Evolutionary conservation across 345 rosid species (phyloP).

Genomic region (Lepidium aucheri): DNA sequence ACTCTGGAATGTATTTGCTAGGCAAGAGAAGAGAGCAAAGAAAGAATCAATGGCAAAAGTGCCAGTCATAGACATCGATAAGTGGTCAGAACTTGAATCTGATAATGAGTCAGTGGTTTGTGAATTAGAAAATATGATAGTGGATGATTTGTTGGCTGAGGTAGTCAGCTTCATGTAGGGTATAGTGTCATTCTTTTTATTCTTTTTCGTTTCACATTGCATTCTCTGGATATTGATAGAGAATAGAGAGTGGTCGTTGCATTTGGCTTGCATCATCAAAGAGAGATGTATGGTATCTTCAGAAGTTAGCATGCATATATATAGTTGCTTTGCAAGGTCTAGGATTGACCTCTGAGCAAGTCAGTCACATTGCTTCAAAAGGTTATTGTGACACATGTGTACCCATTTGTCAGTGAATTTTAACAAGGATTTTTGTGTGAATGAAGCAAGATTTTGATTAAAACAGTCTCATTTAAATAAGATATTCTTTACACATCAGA

Average conservation of each 20-base stretch:
- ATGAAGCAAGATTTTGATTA: constrained; percentile 27
- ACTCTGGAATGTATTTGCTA: constrained; percentile 40
- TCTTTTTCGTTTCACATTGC: not conserved
- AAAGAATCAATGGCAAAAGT: constrained; percentile 36
- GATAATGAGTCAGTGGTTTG: constrained; percentile 46
- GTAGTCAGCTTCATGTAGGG: constrained; percentile 34
- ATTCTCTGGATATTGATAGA: constrained; percentile 20
- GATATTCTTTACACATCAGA: not conserved
- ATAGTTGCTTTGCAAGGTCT: constrained; percentile 11
- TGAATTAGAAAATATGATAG: constrained; percentile 59
- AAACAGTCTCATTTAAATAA: constrained; percentile 18
- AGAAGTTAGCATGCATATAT: constrained; percentile 9
- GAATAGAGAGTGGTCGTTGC: constrained; percentile 16
- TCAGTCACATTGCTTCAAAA: constrained; percentile 19
- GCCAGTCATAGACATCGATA: constrained; percentile 26
- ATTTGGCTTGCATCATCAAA: constrained; percentile 14
- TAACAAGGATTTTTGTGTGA: constrained; percentile 9
- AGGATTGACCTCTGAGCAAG: constrained; percentile 16
- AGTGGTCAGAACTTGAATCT: constrained; percentile 50
- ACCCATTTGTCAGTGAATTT: constrained; percentile 18
- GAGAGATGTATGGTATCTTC: constrained; percentile 19
- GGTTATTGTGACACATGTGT: constrained; percentile 17
- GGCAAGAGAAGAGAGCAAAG: constrained; percentile 38
- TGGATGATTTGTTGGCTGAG: constrained; percentile 62
- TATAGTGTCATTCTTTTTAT: constrained; percentile 18